phyloP scores from a whole-genome alignment of 805 yeast genomes.

The Barnettozyma vustinii region DNA sequence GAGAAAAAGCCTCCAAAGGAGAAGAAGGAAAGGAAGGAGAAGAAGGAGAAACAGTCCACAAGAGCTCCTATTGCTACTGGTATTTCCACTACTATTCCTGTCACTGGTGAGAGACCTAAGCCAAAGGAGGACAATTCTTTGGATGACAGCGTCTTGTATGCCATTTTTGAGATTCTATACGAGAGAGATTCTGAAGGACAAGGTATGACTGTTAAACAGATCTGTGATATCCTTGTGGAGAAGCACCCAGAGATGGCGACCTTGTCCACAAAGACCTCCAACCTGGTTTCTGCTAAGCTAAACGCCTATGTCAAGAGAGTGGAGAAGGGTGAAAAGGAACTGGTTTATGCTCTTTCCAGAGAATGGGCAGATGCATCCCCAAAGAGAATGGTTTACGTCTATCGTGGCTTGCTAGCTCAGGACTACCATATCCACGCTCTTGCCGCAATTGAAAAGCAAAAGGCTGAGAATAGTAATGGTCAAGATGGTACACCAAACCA shows the following conservation, averaged over 20 bases:
- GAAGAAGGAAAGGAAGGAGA: conserved; percentile 21
- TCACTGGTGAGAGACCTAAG: conserved; percentile 67
- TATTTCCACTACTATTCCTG: conserved; percentile 73
- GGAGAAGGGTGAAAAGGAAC: conserved; percentile 72
- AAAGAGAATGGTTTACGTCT: conserved; percentile 82
- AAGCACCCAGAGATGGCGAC: conserved; percentile 83
- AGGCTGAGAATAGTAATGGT: conserved; percentile 17
- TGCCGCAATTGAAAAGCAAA: conserved; percentile 52
- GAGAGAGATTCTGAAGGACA: conserved; percentile 63
- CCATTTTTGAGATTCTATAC: conserved; percentile 65
- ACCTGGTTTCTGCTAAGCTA: conserved; percentile 73
- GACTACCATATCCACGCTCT: conserved; percentile 72
- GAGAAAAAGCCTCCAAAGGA: conserved; percentile 9
- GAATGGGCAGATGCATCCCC: conserved; percentile 93
- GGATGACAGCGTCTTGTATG: conserved; percentile 71
- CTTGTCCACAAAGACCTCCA: conserved; percentile 73
- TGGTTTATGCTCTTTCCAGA: conserved; percentile 70
- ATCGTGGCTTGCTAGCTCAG: conserved; percentile 71
- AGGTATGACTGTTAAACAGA: conserved; percentile 89
- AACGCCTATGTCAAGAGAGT: conserved; percentile 83
- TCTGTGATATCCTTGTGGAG: conserved; percentile 69
- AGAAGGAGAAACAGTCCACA: conserved; percentile 20
- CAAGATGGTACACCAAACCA: not conserved
- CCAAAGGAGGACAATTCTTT: conserved; percentile 63
- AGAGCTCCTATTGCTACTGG: conserved; percentile 48